Evolutionary conservation across 495 filamentous ascomycete species (phyloP), one percentile per base, ranked within the genome.

Genomic region (Hypomontagnella submonticulosa): DNA sequence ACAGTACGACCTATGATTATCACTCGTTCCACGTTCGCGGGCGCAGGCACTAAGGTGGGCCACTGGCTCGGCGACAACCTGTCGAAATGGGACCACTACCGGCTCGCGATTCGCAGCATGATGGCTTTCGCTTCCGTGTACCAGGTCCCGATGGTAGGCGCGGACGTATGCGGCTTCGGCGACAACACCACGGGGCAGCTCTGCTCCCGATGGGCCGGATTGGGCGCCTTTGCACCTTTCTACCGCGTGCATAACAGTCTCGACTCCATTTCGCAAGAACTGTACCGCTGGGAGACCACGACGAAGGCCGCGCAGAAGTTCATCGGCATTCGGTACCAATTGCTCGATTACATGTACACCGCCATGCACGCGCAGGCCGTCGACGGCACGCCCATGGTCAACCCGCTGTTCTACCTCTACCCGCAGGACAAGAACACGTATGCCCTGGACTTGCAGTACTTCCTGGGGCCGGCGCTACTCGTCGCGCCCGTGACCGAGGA

Each of bases 21-120:
- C 72, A 94, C 92, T 13, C 89, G 92, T 16, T 89, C 85, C 58
- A 96, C 91, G 1, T 97, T 93, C 70, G 87, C 89, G 4, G 92
- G 92, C 23, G 89, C 91, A 12, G 92, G 92, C 6, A 74, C 80
- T 40, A 82, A 89, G 23, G 91, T 94, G 12, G 92, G 91, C 4
- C 89, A 97, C 67, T 97, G 92, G 92, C 86, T 94, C 0, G 92
- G 92, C 6, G 92, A 97, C 78, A 96, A 97, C 72, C 41, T 87
- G 11, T 86, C 87, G 33, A 73, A 82, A 32, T 97, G 92, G 92
- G 76, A 81, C 15, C 81, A 90, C 43, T 95, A 93, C 76, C 84
- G 87, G 4, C 77, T 81, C 20, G 87, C 85, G 13, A 92, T 97
- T 67, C 73, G 85, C 2, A 83, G 85, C 57, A 83, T 91, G 75